phyloP scores from a whole-genome alignment of 2,329 filamentous ascomycete genomes.

The Paramyrothecium sp. region DNA sequence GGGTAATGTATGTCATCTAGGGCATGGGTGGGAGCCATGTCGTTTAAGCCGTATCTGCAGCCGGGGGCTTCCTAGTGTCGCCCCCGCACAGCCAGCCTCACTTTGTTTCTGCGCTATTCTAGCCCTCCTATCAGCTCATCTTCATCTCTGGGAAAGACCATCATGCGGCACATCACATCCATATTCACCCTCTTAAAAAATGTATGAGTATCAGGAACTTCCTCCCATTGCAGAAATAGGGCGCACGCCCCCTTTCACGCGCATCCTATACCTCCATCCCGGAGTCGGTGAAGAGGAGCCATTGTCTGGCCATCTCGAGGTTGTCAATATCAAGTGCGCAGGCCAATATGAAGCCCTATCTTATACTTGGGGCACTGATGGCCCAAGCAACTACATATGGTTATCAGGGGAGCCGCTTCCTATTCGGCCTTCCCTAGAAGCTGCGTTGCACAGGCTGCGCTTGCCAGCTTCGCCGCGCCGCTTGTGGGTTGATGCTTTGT shows the following conservation, averaged over 20 bases:
- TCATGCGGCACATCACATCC: too few species aligned
- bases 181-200: not conserved
- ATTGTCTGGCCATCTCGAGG: slow-evolving; percentile 5
- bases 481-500: slow-evolving; percentile 2
- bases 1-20: too few species aligned
- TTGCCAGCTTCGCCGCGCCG: not conserved
- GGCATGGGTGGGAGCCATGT: too few species aligned
- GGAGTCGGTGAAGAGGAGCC: slow-evolving; percentile 11
- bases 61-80: too few species aligned
- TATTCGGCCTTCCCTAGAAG: not conserved
- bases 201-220: slow-evolving; percentile 7
- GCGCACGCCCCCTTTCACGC: slow-evolving; percentile 9
- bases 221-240: slow-evolving; percentile 5
- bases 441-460: not conserved
- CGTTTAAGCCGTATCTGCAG: too few species aligned
- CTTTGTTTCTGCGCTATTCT: too few species aligned
- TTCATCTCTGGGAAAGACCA: too few species aligned
- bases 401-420: not conserved
- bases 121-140: too few species aligned
- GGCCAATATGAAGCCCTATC: slow-evolving; percentile 13
- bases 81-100: too few species aligned
- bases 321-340: slow-evolving; percentile 7
- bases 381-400: not conserved
- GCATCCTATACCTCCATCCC: slow-evolving; percentile 8
- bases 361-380: slow-evolving; percentile 11